phyloP scores from a whole-genome alignment of 805 yeast species.

The Schwanniomyces pseudopolymorphus region DNA sequence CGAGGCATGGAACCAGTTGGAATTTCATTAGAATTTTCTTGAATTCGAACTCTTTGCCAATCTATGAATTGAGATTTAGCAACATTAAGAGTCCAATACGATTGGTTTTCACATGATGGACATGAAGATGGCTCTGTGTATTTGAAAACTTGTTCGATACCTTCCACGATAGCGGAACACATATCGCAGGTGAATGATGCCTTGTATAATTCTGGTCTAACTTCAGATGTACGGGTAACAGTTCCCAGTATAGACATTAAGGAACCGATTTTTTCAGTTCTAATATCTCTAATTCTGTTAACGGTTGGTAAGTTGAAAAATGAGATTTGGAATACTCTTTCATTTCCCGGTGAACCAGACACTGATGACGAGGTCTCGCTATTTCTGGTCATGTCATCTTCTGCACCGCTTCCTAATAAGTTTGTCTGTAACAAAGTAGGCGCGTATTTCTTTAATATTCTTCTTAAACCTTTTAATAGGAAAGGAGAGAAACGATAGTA shows the following conservation, averaged over 20 bases:
- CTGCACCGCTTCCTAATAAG: slow-evolving; percentile 37
- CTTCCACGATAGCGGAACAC: slow-evolving; percentile 82
- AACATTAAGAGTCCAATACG: slow-evolving; percentile 81
- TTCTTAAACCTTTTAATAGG: slow-evolving; percentile 69
- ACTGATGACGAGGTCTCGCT: slow-evolving; percentile 38
- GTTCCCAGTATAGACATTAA: slow-evolving; percentile 88
- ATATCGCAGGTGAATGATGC: slow-evolving; percentile 88
- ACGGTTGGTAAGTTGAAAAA: slow-evolving; percentile 82
- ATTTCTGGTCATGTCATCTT: slow-evolving; percentile 12
- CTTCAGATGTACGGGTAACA: slow-evolving; percentile 94
- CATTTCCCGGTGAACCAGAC: slow-evolving; percentile 50
- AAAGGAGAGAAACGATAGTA: slow-evolving; percentile 91
- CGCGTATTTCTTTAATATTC: slow-evolving; percentile 69
- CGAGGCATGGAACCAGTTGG: slow-evolving; percentile 99
- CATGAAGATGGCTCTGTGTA: slow-evolving; percentile 95
- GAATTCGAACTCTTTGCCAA: slow-evolving; percentile 96
- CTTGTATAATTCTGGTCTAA: slow-evolving; percentile 86
- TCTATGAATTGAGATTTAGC: slow-evolving; percentile 85
- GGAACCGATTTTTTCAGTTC: slow-evolving; percentile 86
- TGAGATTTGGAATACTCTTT: slow-evolving; percentile 83
- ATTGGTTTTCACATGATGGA: slow-evolving; percentile 84
- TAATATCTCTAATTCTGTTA: slow-evolving; percentile 82
- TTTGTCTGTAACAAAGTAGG: slow-evolving; percentile 58
- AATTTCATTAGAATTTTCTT: slow-evolving; percentile 93
- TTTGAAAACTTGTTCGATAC: slow-evolving; percentile 88